Evolutionary conservation across 1,284 basidiomycete species (phyloP).

Genomic region (Apiotrichum domesticum): DNA sequence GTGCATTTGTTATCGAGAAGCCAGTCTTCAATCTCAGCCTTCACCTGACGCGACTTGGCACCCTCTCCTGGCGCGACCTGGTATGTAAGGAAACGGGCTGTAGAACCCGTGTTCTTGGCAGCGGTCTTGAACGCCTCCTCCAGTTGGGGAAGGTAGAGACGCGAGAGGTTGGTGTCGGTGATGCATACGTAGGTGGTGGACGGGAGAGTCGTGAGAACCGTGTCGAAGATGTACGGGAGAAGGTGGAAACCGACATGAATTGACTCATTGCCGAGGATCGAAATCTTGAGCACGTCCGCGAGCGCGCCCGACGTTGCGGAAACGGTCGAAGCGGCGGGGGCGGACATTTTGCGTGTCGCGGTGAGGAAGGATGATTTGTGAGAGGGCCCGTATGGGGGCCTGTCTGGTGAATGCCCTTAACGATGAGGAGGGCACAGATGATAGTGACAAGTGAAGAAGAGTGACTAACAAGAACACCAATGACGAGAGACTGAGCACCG

Average conservation of each 20-base stretch:
- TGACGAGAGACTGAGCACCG: no score
- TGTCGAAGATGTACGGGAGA: conserved; percentile 73
- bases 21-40: conserved; percentile 92
- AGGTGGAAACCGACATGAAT: conserved; percentile 92
- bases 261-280: conserved; percentile 77
- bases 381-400: not conserved
- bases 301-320: conserved; percentile 1
- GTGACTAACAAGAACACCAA: no score
- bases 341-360: conserved; percentile 17
- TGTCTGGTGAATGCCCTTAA: not conserved
- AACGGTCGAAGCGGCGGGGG: not conserved
- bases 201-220: conserved; percentile 65
- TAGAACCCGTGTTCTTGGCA: conserved; percentile 40
- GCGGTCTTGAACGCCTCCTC: conserved; percentile 60
- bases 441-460: no score
- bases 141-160: conserved; percentile 66
- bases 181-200: conserved; percentile 88
- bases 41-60: conserved; percentile 83
- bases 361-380: not conserved
- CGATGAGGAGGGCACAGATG: no score
- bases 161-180: conserved; percentile 84
- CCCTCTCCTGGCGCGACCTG: conserved; percentile 86
- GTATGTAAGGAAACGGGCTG: conserved; percentile 68
- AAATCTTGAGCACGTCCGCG: conserved; percentile 54
- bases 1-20: conserved; percentile 83